Conservation (phyloP, 2,329 filamentous ascomycete genomes). For the Dothistroma pini region DNA sequence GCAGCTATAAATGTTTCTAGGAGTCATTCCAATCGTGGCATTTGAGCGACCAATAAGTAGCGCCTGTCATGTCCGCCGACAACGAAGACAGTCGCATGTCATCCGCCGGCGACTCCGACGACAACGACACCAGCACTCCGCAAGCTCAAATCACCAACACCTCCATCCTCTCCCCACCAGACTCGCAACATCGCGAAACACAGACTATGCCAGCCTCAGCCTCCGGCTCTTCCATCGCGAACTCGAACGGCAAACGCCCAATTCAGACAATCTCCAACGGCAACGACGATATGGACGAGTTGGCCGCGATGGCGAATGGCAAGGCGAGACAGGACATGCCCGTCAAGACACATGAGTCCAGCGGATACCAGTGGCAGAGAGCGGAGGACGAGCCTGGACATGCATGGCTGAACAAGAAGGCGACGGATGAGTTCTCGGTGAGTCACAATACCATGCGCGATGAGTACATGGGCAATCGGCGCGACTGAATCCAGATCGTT, state of each 20-base stretch:
- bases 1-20: not conserved
- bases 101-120: not conserved
- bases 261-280: conserved; percentile 35
- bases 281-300: conserved; percentile 28
- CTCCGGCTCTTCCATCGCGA: conserved; percentile 26
- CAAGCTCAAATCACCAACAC: conserved; percentile 6
- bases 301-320: conserved; percentile 23
- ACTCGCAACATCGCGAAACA: conserved; percentile 43
- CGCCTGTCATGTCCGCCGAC: not conserved
- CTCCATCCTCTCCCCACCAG: conserved; percentile 54
- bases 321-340: conserved; percentile 21
- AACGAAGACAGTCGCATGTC: not conserved
- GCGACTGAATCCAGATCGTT: too few species aligned
- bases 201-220: conserved; percentile 22
- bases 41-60: not conserved
- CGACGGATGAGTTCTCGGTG: conserved; percentile 51
- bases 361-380: conserved; percentile 35
- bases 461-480: not conserved
- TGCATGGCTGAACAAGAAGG: conserved; percentile 55
- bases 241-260: conserved; percentile 39
- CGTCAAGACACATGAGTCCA: conserved; percentile 28
- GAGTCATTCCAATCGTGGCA: not conserved
- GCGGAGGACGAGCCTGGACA: conserved; percentile 47
- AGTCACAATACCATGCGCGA: not conserved
- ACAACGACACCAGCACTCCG: not conserved